Evolutionary conservation across 805 yeast species (phyloP), one percentile per base, ranked within the genome.

Genomic region (Zygosaccharomyces siamensis): DNA sequence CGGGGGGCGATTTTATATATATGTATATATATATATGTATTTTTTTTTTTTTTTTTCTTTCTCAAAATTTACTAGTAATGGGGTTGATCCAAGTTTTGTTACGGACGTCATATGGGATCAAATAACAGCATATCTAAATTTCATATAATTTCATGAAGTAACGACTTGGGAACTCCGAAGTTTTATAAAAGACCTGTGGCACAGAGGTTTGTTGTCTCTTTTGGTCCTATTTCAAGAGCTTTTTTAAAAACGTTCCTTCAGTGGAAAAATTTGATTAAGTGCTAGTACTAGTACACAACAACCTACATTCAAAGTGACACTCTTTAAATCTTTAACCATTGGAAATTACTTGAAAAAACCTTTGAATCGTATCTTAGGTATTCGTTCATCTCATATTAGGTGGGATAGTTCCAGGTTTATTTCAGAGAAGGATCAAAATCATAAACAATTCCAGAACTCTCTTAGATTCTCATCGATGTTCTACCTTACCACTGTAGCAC

Each of bases 401-500:
- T 30, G 36, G 44, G 30, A 41, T 12, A 30, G 36, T 18, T 41
- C 44, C 4, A 30, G 20, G 12, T 32, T 26, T 16, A 20, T 27
- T 12, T 27, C 21, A 30, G 44, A 41, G 23, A 38, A 24, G 20
- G 27, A 31, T 24, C 46, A 35, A 39, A 39, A 39, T 21, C 41
- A 36, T 20, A 45, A 38, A 23, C 14, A 20, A 11, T 41, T 38
- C 20, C 52, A 43, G 35, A 46, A 45, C 33, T 27, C 38, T 39
- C 33, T 39, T 14, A 44, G 55, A 37, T 47, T 46, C 26, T 35
- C 54, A 12, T 49, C 57, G 12, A 78, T 78, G 78, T 81, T 76
- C 57, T 71, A 76, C 16, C 55, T 83, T 30, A 70, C 75, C 2
- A 75, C 81, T 3, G 63, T 82, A 1, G 67, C 80, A 16, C 89